A percentile compares a stretch with the other conserved stretches of the same genome.
These are phyloP conservation scores for Ophiosphaerella herpotricha DNA, from an alignment of 2,329 filamentous ascomycete species.

Conservation along the genomic window DNA sequence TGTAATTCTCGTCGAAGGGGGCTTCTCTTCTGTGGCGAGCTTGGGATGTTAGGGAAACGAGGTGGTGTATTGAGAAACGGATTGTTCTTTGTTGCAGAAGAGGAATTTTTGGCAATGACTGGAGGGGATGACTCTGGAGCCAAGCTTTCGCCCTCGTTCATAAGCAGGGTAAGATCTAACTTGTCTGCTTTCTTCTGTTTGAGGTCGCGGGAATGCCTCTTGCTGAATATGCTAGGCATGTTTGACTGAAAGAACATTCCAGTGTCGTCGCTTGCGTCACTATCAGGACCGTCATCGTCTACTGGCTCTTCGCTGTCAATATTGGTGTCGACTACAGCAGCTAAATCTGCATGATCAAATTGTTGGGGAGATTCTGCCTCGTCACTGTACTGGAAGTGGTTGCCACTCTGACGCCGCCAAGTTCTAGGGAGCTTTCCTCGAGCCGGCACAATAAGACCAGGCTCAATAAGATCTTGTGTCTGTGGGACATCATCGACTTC, in stretches of 20 bases:
- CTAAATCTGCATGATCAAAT: constrained; percentile 4
- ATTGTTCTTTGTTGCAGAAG: constrained; percentile 21
- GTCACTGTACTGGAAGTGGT: constrained; percentile 46
- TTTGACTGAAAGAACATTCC: constrained; percentile 46
- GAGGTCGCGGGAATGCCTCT: constrained; percentile 24
- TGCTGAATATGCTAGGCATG: constrained; percentile 32
- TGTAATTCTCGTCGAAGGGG: constrained; percentile 39
- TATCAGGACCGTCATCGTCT: constrained; percentile 20
- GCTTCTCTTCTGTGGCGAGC: constrained; percentile 41
- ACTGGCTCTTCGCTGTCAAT: constrained; percentile 19
- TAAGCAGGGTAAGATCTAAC: constrained; percentile 35
- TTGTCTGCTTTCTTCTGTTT: constrained; percentile 32
- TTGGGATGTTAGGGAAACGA: constrained; percentile 28
- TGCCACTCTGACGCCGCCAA: constrained; percentile 48
- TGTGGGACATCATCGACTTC: constrained; percentile 27
- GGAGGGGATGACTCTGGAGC: constrained; percentile 38
- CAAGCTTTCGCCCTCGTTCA: constrained; percentile 39
- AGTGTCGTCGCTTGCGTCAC: constrained; percentile 42
- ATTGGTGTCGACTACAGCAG: constrained; percentile 8
- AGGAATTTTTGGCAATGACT: constrained; percentile 18
- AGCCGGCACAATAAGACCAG: constrained; percentile 35
- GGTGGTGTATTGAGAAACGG: constrained; percentile 41
- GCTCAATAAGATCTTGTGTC: constrained; percentile 43
- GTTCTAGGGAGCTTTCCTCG: constrained; percentile 49
- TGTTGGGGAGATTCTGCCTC: constrained; percentile 35